Base-by-base conservation (phyloP, 192 early-diverging fungal genomes). In the Entomortierella parvispora region DNA sequence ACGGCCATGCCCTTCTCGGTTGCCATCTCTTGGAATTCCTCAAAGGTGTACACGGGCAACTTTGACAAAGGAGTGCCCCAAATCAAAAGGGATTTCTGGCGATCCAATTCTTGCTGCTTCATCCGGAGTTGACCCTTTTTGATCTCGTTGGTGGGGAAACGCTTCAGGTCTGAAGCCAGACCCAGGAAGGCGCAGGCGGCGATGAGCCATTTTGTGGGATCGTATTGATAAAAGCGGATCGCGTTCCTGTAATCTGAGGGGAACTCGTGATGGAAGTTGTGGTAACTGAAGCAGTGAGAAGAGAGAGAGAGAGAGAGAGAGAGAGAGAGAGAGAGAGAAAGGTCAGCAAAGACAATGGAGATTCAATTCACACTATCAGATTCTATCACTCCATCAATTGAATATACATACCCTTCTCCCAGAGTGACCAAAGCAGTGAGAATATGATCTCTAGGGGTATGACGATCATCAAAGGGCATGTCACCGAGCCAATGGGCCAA, bases 211-310 rank as follows among this genome's bases (percentile, higher is more conserved):
- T 94, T 95, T 69, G 93, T 93, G 22, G 93, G 93, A 59, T 94
- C 92, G 64, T 92, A 94, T 80, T 93, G 90, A 60, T 86, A 89
- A 65, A 87, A 88, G 48, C 71, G 68, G 68, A 93, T 92, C 31
- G 92, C 93, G 60, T 94, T 94, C 52, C 93, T 89, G 81, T 93
- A 94, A 80, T 94, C 93, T 63, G 90, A 86, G 51, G 93, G 93
- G 83, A 93, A 94, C 81, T 93, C 87, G 78, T 94, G 93, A 69
- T 94, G 93, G 83, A 91, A 92, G 82, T 94, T 94, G 86, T 94
- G 93, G 79, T 93, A 92, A 18, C 37, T 40, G 12, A 40, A 12
- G 12, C 5, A 40, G 37, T n/a, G n/a, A n/a, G n/a, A n/a, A n/a
- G n/a, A n/a, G n/a, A n/a, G n/a, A n/a, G n/a, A n/a, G n/a, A n/a